Evolutionary conservation across 805 yeast species (phyloP), one percentile per base, ranked within the genome.

Genomic region (Yueomyces sp.): DNA sequence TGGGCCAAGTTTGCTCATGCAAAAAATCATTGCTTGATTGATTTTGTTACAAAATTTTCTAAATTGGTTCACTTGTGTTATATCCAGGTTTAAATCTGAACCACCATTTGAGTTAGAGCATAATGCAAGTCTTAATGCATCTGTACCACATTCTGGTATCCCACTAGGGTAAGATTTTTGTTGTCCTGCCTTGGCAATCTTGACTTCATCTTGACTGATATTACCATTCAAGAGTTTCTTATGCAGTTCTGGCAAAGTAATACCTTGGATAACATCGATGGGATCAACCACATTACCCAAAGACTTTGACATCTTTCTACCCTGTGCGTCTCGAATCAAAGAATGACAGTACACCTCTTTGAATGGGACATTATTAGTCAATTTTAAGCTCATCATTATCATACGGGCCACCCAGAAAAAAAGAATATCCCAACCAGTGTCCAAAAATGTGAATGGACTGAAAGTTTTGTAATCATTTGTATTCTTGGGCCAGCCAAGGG

Each of bases 61-160:
- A 78, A 88, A 90, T 53, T 96, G 96, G 62, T 90, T 97, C 49
- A 92, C 95, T 67, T 96, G 82, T 62, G 84, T 71, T 53, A 92
- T 86, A 62, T 92, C 96, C 62, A 90, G 72, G 69, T 88, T 90
- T 64, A 90, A 90, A 60, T 90, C 97, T 67, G 96, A 79, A 53
- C 95, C 95, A 67, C 96, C 97, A 41, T 96, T 88, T 40, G 95
- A 82, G 72, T 88, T 90, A 41, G 96, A 95, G 76, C 97, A 90
- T 50, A 90, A 74, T 37, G 97, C 96, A 62, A 90, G 92, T 69
- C 98, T 79, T 67, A 90, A 70, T 39, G 97, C 98, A 67, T 90
- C 98, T 40, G 96, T 85, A 69, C 98, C 98, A 74, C 97, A 92
- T 69, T 90, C 94, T 43, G 96, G 96, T 52, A 90, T 88, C 69